Percentiles rank a stretch among this genome's conserved stretches.
Evolutionary conservation across 257 asterid species (phyloP).

Genomic region (Solanum neorickii): DNA sequence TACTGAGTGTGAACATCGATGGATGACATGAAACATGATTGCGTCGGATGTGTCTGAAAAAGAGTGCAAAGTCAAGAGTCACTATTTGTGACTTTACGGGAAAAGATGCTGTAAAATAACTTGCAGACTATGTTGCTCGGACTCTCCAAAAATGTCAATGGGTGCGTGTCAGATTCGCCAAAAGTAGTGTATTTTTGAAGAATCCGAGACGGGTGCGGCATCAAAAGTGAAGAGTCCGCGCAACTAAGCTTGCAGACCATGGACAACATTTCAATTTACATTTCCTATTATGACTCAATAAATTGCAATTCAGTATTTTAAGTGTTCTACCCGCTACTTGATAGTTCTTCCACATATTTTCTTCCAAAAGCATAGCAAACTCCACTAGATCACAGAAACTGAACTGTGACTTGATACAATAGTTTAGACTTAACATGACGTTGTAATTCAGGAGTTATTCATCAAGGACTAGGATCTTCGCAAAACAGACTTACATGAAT

Average conservation of each 20-base stretch:
- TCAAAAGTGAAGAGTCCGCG: too few species aligned
- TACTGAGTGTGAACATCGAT: slow-evolving; percentile 95
- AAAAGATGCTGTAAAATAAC: background rate
- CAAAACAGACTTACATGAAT: slow-evolving; percentile 64
- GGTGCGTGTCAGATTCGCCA: too few species aligned
- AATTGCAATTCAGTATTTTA: background rate
- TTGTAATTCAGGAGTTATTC: background rate
- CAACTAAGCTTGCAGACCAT: background rate
- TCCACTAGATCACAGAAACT: background rate
- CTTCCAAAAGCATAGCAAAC: background rate
- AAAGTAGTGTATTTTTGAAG: too few species aligned
- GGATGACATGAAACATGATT: slow-evolving; percentile 98
- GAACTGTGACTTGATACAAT: background rate
- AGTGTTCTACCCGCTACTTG: background rate
- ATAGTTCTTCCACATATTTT: background rate
- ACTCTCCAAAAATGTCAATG: too few species aligned
- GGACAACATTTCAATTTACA: background rate
- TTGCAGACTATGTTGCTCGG: background rate
- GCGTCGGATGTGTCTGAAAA: slow-evolving; percentile 98
- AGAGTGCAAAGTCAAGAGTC: slow-evolving; percentile 6
- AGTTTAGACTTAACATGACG: background rate
- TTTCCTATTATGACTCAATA: background rate
- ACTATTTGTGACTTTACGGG: background rate
- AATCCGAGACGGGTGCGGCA: too few species aligned
- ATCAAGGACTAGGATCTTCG: background rate